Conservation (phyloP, 495 filamentous ascomycete species). For the Neurospora tetrasperma region DNA sequence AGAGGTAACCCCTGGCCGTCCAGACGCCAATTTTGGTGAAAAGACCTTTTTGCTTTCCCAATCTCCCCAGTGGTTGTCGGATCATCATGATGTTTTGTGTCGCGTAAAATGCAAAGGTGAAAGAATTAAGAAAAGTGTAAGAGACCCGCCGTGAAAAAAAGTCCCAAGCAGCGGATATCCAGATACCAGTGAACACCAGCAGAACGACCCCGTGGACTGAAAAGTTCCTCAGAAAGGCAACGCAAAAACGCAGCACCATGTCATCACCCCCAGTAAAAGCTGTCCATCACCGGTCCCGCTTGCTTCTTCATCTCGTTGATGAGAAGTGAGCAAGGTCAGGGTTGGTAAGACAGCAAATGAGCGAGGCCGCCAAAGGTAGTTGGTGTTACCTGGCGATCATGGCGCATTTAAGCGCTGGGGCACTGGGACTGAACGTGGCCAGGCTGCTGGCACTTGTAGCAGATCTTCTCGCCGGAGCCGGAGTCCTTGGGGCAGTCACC, state of each 20-base stretch:
- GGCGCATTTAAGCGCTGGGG: constrained; percentile 45
- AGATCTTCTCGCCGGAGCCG: constrained; percentile 68
- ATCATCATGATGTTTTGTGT: constrained; percentile 16
- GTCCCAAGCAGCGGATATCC: constrained; percentile 25
- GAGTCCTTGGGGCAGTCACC: constrained; percentile 83
- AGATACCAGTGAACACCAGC: constrained; percentile 25
- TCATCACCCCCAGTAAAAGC: constrained; percentile 18
- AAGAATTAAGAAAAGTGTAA: constrained; percentile 9
- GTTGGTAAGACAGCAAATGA: constrained; percentile 14
- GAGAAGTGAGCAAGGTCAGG: constrained; percentile 12
- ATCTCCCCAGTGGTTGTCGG: constrained; percentile 17
- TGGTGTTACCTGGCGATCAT: constrained; percentile 1
- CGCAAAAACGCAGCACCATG: constrained; percentile 18
- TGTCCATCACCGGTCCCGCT: constrained; percentile 8
- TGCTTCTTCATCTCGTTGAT: constrained; percentile 15
- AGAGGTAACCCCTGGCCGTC: constrained; percentile 17
- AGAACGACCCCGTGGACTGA: constrained; percentile 19
- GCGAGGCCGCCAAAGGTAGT: constrained; percentile 11
- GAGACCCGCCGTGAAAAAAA: constrained; percentile 3
- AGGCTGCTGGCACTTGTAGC: constrained; percentile 98
- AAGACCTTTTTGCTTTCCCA: constrained; percentile 19
- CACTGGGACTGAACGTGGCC: constrained; percentile 92
- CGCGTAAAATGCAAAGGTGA: constrained; percentile 4
- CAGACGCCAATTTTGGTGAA: constrained; percentile 17
- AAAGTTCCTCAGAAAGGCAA: constrained; percentile 22